Evolutionary conservation across 1,284 basidiomycete genomes (phyloP), one percentile per base, ranked within the genome.

Genomic region (Cryptococcus deneoformans): DNA sequence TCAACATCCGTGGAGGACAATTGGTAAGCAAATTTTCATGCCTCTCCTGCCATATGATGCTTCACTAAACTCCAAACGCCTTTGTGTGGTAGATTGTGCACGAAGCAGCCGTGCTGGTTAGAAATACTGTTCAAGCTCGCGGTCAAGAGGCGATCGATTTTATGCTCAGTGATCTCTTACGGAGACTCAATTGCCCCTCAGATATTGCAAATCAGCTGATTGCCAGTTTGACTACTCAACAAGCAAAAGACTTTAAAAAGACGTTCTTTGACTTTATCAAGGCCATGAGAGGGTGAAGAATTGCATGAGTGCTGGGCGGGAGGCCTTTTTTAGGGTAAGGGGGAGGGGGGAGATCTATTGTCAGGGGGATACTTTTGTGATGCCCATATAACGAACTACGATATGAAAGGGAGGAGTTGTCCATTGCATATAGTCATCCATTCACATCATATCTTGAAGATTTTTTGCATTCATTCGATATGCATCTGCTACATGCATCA

Each of bases 1-100:
- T 98, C 72, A 95, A 95, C 70, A 81, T 89, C 64, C 89, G 88
- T 68, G 92, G 95, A 69, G 92, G 90, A 5, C 82, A 88, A 52
- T 83, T 87, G 64, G 92, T 92, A 69, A 72, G 88, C 73, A 24
- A 45, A n/a, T 24, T 14, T 29, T 5, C 29, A 6, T 48, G n/a
- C 20, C 9, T 44, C 12, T 16, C 6, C 12, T 5, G 9, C 29
- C 11, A 34, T 35, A 20, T 20, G 20, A 11, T 9, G 24, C 29
- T 29, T 20, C 6, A 16, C 37, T 54, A 35, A 46, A 29, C 29
- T 29, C 29, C 29, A 20, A 20, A 20, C 20, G 20, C 20, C 20
- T 20, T 29, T 29, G 29, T 29, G 24, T 4, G 29, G n/a, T 73
- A 95, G 92, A 87, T 20, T 45, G 80, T 95, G 20, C 84, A 88